Conservation (phyloP, 345 rosid genomes). For the Rhodamnia rubescens region DNA sequence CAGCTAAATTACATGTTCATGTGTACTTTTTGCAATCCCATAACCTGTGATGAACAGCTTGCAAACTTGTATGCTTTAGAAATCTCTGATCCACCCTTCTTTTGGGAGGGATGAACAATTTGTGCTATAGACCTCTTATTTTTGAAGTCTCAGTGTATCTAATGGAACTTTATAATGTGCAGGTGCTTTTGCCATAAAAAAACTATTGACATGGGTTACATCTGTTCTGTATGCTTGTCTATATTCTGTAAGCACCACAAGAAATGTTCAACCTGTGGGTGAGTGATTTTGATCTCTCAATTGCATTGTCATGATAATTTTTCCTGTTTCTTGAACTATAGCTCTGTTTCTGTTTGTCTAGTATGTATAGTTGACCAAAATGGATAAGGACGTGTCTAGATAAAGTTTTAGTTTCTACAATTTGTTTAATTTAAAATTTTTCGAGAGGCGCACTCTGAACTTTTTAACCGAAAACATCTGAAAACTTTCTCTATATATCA, state of each 20-base stretch:
- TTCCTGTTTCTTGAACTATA: background rate
- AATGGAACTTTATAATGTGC: slow-evolving; percentile 10
- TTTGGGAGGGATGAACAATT: background rate
- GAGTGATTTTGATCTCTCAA: slow-evolving; percentile 11
- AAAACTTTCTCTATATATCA: background rate
- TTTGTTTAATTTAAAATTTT: background rate
- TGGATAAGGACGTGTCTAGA: background rate
- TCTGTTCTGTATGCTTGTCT: slow-evolving; percentile 91
- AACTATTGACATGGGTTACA: slow-evolving; percentile 90
- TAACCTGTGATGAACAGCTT: background rate
- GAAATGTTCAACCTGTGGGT: slow-evolving; percentile 94
- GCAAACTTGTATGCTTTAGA: background rate
- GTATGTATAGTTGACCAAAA: background rate
- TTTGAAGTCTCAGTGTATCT: background rate
- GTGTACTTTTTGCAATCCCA: background rate
- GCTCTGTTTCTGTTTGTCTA: background rate
- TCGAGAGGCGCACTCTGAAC: background rate
- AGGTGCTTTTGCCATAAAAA: slow-evolving; percentile 97
- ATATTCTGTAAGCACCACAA: slow-evolving; percentile 89
- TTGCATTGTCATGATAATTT: background rate
- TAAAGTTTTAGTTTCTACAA: background rate
- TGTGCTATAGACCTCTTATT: background rate
- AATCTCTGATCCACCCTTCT: background rate
- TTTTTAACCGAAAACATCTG: background rate
- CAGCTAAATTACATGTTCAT: background rate